Conservation (phyloP, 2,329 filamentous ascomycete species). For the Cladosporium sp. region DNA sequence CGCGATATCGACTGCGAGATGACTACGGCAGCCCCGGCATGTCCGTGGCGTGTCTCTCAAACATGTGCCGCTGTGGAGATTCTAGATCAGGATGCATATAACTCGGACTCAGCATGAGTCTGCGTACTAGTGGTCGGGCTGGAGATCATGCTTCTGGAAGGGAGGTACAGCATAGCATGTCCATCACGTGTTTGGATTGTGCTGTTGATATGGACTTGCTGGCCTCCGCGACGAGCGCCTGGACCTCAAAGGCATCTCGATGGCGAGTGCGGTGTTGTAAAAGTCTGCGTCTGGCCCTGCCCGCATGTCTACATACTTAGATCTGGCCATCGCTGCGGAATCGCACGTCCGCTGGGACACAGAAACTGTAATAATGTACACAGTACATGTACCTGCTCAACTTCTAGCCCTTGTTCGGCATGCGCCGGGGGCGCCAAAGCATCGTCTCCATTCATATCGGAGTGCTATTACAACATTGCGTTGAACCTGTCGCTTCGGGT, state of each 20-base stretch:
- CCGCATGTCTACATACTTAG: background rate
- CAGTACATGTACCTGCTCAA: background rate
- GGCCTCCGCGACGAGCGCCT: background rate
- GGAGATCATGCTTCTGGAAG: background rate
- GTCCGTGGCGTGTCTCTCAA: background rate
- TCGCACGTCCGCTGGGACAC: background rate
- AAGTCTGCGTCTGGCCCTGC: background rate
- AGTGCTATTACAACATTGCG: background rate
- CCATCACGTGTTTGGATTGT: background rate
- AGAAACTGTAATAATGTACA: background rate
- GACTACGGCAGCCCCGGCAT: background rate
- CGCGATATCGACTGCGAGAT: background rate
- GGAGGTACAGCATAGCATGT: background rate
- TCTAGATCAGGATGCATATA: conserved; percentile 2
- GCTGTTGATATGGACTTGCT: background rate
- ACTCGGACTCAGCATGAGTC: background rate
- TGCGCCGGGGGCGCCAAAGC: background rate
- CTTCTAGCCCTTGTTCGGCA: background rate
- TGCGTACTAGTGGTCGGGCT: background rate
- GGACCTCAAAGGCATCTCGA: background rate
- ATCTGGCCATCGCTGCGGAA: background rate
- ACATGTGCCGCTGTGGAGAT: conserved; percentile 3
- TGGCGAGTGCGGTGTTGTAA: background rate
- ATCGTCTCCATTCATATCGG: background rate
- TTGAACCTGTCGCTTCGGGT: background rate